These are phyloP conservation scores for Melanomma pulvis-pyrius DNA, from an alignment of 495 filamentous ascomycete species.

Conservation along the genomic window DNA sequence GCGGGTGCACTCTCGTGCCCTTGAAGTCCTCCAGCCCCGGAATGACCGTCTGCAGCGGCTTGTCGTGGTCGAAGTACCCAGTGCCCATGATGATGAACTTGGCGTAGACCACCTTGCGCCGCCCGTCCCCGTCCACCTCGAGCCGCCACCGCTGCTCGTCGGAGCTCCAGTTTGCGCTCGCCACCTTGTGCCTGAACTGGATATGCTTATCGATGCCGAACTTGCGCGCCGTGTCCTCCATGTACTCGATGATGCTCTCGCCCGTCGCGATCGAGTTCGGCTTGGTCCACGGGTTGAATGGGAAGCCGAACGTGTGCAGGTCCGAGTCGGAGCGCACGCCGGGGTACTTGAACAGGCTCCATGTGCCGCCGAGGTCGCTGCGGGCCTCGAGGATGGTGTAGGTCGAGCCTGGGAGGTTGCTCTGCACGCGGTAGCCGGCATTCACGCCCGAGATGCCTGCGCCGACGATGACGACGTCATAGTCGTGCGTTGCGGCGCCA, in stretches of 20 bases:
- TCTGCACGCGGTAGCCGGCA: slow-evolving; percentile 68
- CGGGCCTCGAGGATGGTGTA: slow-evolving; percentile 45
- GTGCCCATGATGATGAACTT: slow-evolving; percentile 38
- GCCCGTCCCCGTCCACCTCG: slow-evolving; percentile 54
- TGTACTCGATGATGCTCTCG: slow-evolving; percentile 61
- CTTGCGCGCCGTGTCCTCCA: slow-evolving; percentile 60
- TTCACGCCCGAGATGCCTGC: slow-evolving; percentile 80
- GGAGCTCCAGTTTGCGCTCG: slow-evolving; percentile 62
- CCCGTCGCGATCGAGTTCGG: slow-evolving; percentile 64
- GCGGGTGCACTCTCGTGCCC: slow-evolving; percentile 61
- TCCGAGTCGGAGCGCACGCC: slow-evolving; percentile 41
- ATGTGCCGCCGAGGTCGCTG: slow-evolving; percentile 35
- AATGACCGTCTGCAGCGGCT: slow-evolving; percentile 52
- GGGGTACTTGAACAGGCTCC: slow-evolving; percentile 41
- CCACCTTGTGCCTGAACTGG: slow-evolving; percentile 60
- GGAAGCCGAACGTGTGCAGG: slow-evolving; percentile 40
- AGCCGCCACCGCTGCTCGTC: slow-evolving; percentile 64
- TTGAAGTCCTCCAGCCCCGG: slow-evolving; percentile 62
- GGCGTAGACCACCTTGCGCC: slow-evolving; percentile 41
- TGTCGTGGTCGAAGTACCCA: slow-evolving; percentile 39
- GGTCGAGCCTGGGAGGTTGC: slow-evolving; percentile 55
- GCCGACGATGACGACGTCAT: slow-evolving; percentile 71
- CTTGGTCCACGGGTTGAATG: slow-evolving; percentile 43
- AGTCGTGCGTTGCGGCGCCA: slow-evolving; percentile 25
- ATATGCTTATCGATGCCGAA: slow-evolving; percentile 67